A percentile compares a stretch with the other conserved stretches of the same genome.
phyloP scores from a whole-genome alignment of 768 basidiomycete species.

The Lentinula sp. region DNA sequence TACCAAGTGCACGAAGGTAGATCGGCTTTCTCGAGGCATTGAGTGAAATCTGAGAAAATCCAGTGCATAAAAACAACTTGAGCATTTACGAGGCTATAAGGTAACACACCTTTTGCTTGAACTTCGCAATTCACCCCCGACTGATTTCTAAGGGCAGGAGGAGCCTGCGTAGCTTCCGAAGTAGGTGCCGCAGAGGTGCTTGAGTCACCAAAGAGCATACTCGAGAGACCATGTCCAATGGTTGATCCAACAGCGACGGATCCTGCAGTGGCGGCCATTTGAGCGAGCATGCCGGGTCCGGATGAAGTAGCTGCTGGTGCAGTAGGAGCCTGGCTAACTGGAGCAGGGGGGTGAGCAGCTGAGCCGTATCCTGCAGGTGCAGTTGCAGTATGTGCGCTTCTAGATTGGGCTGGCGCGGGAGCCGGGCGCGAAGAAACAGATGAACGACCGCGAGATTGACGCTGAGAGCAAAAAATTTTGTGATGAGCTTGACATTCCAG shows the following conservation, averaged over 20 bases:
- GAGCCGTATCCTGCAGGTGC: slow-evolving; percentile 31
- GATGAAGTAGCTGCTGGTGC: slow-evolving; percentile 31
- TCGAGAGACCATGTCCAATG: slow-evolving; percentile 85
- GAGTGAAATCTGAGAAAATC: slow-evolving; percentile 62
- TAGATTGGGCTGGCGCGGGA: slow-evolving; percentile 40
- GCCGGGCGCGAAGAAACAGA: slow-evolving; percentile 38
- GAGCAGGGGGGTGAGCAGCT: slow-evolving; percentile 36
- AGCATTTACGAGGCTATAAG: slow-evolving; percentile 1
- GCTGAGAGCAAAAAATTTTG: slow-evolving; percentile 33
- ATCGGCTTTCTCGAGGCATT: slow-evolving; percentile 79
- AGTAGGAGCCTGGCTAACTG: slow-evolving; percentile 35
- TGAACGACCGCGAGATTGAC: slow-evolving; percentile 73
- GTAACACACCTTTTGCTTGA: slow-evolving; percentile 68
- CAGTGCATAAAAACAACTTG: neutral
- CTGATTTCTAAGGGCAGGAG: slow-evolving; percentile 40
- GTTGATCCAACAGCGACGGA: slow-evolving; percentile 85
- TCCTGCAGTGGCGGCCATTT: slow-evolving; percentile 89
- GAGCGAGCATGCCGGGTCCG: slow-evolving; percentile 66
- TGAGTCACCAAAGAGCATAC: slow-evolving; percentile 82
- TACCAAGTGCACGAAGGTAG: slow-evolving; percentile 80
- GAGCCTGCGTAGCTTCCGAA: slow-evolving; percentile 38
- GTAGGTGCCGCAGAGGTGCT: slow-evolving; percentile 29
- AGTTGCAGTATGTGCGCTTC: slow-evolving; percentile 46
- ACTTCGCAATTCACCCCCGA: slow-evolving; percentile 51
- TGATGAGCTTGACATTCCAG: neutral